Evolutionary conservation across 345 rosid genomes (phyloP).

Genomic region (Lepidium sativum): DNA sequence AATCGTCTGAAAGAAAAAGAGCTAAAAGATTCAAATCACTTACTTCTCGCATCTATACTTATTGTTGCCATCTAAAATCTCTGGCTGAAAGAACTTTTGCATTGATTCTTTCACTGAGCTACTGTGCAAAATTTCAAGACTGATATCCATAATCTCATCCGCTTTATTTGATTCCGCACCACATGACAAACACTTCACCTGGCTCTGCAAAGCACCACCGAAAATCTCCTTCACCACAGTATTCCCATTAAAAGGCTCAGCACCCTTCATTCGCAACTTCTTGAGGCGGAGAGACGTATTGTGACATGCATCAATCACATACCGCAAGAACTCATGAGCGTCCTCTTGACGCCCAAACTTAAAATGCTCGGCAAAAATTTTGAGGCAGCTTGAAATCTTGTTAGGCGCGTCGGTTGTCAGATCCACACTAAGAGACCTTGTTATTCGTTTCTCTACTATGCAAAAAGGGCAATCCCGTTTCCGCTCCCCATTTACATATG

Average conservation of each 20-base stretch:
- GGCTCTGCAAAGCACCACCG: constrained; percentile 95
- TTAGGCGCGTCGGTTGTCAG: constrained; percentile 50
- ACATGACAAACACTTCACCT: constrained; percentile 86
- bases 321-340: constrained; percentile 91
- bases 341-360: constrained; percentile 85
- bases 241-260: constrained; percentile 27
- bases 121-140: constrained; percentile 68
- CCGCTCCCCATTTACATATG: constrained; percentile 36
- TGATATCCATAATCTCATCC: constrained; percentile 97
- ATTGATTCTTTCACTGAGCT: constrained; percentile 68
- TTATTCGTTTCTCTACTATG: constrained; percentile 67
- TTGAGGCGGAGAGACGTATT: constrained; percentile 75
- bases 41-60: constrained; percentile 90
- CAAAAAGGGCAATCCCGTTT: constrained; percentile 92
- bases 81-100: constrained; percentile 86
- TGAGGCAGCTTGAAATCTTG: constrained; percentile 59
- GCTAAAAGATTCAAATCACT: constrained; percentile 16
- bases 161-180: constrained; percentile 82
- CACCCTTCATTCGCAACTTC: constrained; percentile 56
- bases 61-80: constrained; percentile 85
- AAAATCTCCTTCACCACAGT: constrained; percentile 82
- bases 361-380: constrained; percentile 66
- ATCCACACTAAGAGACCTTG: constrained; percentile 66
- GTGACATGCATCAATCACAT: constrained; percentile 92
- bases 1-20: not conserved